Conservation (phyloP, 805 yeast species). For the Saturnispora silvae region DNA sequence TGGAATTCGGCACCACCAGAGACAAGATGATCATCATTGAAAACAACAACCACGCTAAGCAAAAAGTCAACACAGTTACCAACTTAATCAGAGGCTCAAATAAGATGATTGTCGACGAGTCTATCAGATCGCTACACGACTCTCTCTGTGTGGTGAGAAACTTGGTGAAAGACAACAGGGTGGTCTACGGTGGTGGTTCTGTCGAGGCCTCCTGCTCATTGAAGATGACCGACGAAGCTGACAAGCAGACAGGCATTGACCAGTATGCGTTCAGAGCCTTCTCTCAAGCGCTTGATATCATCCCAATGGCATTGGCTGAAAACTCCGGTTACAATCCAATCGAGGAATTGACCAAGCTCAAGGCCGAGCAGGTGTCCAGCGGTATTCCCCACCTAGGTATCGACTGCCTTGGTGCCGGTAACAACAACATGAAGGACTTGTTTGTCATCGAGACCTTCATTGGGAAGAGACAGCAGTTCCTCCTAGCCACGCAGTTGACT, state of each 20-base stretch:
- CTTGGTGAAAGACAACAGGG: conserved; percentile 80
- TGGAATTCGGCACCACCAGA: conserved; percentile 92
- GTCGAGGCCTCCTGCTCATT: conserved; percentile 91
- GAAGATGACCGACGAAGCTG: conserved; percentile 86
- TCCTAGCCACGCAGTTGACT: conserved; percentile 93
- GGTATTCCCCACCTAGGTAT: conserved; percentile 70
- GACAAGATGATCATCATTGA: conserved; percentile 94
- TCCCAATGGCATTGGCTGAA: conserved; percentile 93
- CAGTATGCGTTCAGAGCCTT: conserved; percentile 97
- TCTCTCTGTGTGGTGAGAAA: conserved; percentile 96
- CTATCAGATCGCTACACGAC: conserved; percentile 92
- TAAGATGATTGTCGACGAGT: conserved; percentile 96
- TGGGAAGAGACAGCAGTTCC: conserved; percentile 92
- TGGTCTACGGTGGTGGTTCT: conserved; percentile 99
- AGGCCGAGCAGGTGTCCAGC: conserved; percentile 75
- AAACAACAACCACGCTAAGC: conserved; percentile 52
- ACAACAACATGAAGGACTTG: conserved; percentile 85
- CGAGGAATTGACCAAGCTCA: conserved; percentile 74
- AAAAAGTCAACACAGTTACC: conserved; percentile 42
- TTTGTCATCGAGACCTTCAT: conserved; percentile 95
- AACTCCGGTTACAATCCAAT: conserved; percentile 94
- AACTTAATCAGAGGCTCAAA: conserved; percentile 92
- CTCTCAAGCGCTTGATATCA: conserved; percentile 78
- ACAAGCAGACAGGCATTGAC: conserved; percentile 86
- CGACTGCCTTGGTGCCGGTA: conserved; percentile 83